These are phyloP conservation scores for Coelastrella sp. DNA, from an alignment of 139 green algal genomes.

Conservation along the genomic window DNA sequence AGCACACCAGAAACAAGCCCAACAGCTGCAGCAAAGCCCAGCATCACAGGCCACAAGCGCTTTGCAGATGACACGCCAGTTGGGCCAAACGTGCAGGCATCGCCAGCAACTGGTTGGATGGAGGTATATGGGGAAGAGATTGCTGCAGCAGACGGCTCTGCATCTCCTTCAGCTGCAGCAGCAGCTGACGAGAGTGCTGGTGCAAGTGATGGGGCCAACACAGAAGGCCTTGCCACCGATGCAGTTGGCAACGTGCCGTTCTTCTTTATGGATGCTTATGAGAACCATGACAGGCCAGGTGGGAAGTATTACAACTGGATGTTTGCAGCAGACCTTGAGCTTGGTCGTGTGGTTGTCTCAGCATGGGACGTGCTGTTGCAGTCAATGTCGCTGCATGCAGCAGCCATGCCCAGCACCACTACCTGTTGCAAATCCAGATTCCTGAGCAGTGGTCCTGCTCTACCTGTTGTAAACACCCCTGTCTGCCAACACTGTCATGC, in stretches of 20 bases:
- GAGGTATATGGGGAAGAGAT: constrained; percentile 58
- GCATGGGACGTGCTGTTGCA: too few species aligned
- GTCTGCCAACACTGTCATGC: background rate
- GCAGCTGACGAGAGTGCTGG: background rate
- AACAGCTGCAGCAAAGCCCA: constrained; percentile 11
- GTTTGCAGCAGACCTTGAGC: too few species aligned
- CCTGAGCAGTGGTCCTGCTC: too few species aligned
- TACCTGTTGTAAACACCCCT: too few species aligned
- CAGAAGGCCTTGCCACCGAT: constrained; percentile 72
- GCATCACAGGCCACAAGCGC: background rate
- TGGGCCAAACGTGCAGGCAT: constrained; percentile 42
- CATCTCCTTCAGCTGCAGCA: background rate
- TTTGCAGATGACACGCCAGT: constrained; percentile 50
- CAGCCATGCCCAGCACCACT: too few species aligned
- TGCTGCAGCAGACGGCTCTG: background rate
- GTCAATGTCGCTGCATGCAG: too few species aligned
- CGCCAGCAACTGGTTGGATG: constrained; percentile 70
- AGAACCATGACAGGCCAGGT: constrained; percentile 82
- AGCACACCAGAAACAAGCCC: background rate
- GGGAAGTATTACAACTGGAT: background rate
- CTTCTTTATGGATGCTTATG: constrained; percentile 93
- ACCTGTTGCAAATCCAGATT: too few species aligned
- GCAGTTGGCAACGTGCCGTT: constrained; percentile 82
- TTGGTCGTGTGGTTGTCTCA: too few species aligned
- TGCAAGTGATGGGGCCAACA: background rate